Conservation (phyloP, 2,329 filamentous ascomycete genomes). For the Fusarium xyrophilum region DNA sequence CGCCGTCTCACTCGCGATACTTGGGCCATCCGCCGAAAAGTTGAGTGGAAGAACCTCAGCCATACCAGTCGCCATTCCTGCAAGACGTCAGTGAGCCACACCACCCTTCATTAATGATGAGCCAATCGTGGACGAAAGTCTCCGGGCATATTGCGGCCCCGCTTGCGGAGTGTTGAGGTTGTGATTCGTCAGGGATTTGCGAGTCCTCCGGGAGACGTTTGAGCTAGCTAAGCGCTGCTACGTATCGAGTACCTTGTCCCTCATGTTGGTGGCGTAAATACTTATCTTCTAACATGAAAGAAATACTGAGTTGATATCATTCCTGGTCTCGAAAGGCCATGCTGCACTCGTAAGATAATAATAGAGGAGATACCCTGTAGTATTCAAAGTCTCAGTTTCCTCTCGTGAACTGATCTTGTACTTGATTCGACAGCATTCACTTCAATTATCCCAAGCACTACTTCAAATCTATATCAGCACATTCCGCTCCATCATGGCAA, state of each 20-base stretch:
- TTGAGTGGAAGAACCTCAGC: conserved; percentile 6
- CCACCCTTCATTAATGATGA: not conserved
- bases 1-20: not conserved
- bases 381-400: not conserved
- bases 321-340: not conserved
- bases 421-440: not conserved
- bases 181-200: not conserved
- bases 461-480: not conserved
- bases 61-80: conserved; percentile 7
- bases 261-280: rapidly evolving
- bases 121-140: not conserved
- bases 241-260: rapidly evolving
- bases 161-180: not conserved
- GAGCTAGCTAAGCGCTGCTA: not conserved
- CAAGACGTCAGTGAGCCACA: not conserved
- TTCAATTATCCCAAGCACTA: not conserved
- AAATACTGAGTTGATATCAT: rapidly evolving
- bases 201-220: not conserved
- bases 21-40: not conserved
- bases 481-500: not conserved
- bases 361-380: rapidly evolving
- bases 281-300: rapidly evolving
- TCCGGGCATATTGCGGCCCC: not conserved
- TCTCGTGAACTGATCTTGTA: rapidly evolving
- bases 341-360: not conserved